phyloP scores from a whole-genome alignment of 2,329 filamentous ascomycete species.

The Raffaelea arxii region DNA sequence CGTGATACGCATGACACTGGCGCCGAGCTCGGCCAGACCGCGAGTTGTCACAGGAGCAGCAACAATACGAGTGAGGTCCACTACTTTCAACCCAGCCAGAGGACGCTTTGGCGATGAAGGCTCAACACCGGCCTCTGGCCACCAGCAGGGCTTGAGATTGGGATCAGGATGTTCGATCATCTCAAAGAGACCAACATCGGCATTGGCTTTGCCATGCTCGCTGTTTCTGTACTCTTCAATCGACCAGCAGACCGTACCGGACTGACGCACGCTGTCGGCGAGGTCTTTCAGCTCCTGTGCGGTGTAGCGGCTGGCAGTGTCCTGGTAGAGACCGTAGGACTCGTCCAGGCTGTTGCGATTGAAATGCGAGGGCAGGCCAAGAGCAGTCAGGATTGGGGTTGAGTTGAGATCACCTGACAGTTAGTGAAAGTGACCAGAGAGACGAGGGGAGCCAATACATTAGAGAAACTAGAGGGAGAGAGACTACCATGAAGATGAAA shows the following conservation, averaged over 20 bases:
- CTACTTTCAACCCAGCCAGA: conserved; percentile 35
- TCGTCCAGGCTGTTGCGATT: neutral
- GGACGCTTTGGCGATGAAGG: conserved; percentile 22
- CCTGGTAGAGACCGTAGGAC: conserved; percentile 20
- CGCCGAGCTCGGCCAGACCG: conserved; percentile 30
- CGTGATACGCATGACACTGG: conserved; percentile 34
- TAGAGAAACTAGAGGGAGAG: too few species aligned
- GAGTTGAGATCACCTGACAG: too few species aligned
- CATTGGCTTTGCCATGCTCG: conserved; percentile 12
- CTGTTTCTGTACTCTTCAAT: conserved; percentile 32
- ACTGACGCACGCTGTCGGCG: conserved; percentile 27
- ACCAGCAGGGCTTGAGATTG: conserved; percentile 6
- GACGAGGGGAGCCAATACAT: too few species aligned
- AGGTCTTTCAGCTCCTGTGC: conserved; percentile 29
- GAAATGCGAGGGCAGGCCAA: conserved; percentile 25
- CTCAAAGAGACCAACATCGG: neutral
- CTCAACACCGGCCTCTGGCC: neutral
- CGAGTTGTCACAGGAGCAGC: conserved; percentile 33
- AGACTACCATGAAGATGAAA: conserved; percentile 40
- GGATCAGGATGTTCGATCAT: neutral
- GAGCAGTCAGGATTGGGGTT: conserved; percentile 26
- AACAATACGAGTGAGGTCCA: conserved; percentile 38
- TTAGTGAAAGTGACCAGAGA: too few species aligned
- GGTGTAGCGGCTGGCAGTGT: conserved; percentile 20
- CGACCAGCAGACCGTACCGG: conserved; percentile 32